Percentiles rank a stretch among this genome's conserved stretches.
phyloP scores from a whole-genome alignment of 495 filamentous ascomycete species.

The Podospora appendiculata region DNA sequence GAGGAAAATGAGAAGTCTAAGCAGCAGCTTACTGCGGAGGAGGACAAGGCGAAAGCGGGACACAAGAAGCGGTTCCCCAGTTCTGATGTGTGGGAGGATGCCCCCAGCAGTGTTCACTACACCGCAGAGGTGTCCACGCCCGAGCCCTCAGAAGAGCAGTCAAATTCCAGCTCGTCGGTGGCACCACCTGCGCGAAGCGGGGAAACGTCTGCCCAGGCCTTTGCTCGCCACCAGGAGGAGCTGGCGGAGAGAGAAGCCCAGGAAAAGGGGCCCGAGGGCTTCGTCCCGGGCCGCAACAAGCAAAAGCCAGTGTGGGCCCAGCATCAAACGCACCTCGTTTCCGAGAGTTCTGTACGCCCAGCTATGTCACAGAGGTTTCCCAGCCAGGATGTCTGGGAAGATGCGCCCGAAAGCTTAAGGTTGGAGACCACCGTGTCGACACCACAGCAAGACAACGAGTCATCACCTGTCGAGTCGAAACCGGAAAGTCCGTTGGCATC shows the following conservation, averaged over 20 bases:
- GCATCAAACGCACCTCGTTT: conserved; percentile 32
- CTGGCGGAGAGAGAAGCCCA: conserved; percentile 41
- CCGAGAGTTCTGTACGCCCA: conserved; percentile 38
- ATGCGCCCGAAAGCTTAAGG: conserved; percentile 74
- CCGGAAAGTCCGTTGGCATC: conserved; percentile 15
- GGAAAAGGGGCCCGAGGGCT: conserved; percentile 29
- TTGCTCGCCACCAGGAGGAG: conserved; percentile 47
- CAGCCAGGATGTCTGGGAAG: conserved; percentile 95
- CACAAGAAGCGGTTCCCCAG: conserved; percentile 80
- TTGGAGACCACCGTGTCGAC: conserved; percentile 70
- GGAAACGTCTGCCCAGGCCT: conserved; percentile 45
- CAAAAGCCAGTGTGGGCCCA: conserved; percentile 39
- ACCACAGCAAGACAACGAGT: conserved; percentile 45
- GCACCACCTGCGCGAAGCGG: conserved; percentile 25
- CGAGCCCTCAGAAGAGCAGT: conserved; percentile 54
- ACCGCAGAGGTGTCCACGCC: conserved; percentile 81
- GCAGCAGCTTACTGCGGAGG: conserved; percentile 29
- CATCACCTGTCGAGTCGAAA: conserved; percentile 18
- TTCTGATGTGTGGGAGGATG: conserved; percentile 95
- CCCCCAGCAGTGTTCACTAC: conserved; percentile 77
- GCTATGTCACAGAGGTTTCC: conserved; percentile 69
- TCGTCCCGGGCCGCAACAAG: conserved; percentile 38
- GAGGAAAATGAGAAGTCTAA: conserved; percentile 49
- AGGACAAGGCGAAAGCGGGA: conserved; percentile 49
- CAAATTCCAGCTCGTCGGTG: conserved; percentile 29